Evolutionary conservation across 2,329 filamentous ascomycete species (phyloP), one percentile per base, ranked within the genome.

Genomic region (Colletotrichum sp.): DNA sequence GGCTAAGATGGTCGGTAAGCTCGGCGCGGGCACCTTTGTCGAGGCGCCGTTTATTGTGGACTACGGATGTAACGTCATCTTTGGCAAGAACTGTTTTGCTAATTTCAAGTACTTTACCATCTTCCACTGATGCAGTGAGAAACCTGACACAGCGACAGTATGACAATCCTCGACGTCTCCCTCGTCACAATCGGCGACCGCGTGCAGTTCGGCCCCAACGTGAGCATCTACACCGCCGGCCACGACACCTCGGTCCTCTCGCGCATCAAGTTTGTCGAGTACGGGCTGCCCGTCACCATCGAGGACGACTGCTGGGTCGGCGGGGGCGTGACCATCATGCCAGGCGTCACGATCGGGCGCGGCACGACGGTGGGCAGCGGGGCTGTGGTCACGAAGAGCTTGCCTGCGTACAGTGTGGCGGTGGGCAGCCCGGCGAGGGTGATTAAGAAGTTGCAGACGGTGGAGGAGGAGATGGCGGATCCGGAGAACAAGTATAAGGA

Each of bases 21-120:
- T 88, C 3, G 90, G 90, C 2, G 86, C 86, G 44, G 89, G 89
- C 4, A 84, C 83, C 12, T 88, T 88, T 76, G 88, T 93, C 34
- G 91, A 93, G 72, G 90, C 91, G 0, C 91, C 91, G 0, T 85
- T 93, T 68, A 86, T 86, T 26, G 86, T 92, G 55, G 91, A 93
- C 80, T 93, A 93, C 75, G 92, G 91, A 1, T 89, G 89, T 79
- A 93, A 93, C 73, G 89, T 93, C 77, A 86, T 85, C 3, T 84
- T 93, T 4, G 91, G 91, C 15, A 85, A 89, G 63, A 84, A 87
- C 15, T 92, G 92, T 80, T 94, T 92, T 78, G 86, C 89, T 21
- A 91, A 91, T 79, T 92, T 91, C 81, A 75, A 75, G 72, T 68
- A 26, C 5, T 36, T 63, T 1, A 2, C 26, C 12, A 8, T 30